Conservation (phyloP, 208 protist species). For the Spongospora subterranea region DNA sequence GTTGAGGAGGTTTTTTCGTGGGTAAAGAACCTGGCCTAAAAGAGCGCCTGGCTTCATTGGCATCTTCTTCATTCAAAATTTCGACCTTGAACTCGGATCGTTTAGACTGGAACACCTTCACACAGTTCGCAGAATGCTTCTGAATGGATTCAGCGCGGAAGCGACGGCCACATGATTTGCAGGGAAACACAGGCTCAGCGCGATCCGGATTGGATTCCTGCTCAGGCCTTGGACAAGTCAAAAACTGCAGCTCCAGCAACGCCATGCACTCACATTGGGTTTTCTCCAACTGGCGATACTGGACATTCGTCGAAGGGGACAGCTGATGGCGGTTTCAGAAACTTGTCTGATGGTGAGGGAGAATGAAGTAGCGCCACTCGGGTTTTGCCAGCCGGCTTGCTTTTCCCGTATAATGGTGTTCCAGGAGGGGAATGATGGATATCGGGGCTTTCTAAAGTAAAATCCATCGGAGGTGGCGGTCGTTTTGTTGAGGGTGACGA, state of each 20-base stretch:
- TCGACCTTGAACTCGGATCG: conserved; percentile 29
- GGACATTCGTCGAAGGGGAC: neutral
- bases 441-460: neutral
- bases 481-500: neutral
- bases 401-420: neutral
- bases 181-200: neutral
- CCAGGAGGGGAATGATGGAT: neutral
- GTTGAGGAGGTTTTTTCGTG: neutral
- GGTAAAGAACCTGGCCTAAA: neutral
- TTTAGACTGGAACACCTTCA: conserved; percentile 49
- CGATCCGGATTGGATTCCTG: neutral
- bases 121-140: conserved; percentile 47
- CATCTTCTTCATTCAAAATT: conserved; percentile 33
- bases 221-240: neutral
- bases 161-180: neutral
- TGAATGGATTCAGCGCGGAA: conserved; percentile 15
- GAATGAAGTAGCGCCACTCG: neutral
- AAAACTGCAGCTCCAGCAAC: neutral
- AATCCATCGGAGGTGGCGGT: neutral
- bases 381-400: neutral
- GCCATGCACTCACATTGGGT: neutral
- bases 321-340: neutral
- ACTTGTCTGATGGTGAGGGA: neutral
- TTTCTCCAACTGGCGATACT: neutral
- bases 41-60: neutral